Evolutionary conservation across 2,329 filamentous ascomycete species (phyloP), one percentile per base, ranked within the genome.

Genomic region (Harringtonia lauricola): DNA sequence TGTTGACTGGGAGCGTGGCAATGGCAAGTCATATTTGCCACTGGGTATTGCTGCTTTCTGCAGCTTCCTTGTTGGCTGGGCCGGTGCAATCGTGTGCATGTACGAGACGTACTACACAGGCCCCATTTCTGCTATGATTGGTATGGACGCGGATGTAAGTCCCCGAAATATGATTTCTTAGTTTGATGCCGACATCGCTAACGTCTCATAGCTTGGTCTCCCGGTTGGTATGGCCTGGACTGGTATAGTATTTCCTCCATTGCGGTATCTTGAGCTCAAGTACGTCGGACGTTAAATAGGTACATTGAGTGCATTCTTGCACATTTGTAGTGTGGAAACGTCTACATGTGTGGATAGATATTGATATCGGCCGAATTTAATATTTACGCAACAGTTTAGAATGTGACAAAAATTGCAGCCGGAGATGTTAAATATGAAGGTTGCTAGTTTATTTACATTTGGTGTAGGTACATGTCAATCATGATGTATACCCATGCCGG

Each of bases 61-160:
- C 3, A 71, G 79, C 0, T 84, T 84, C 51, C 57, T 79, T 33
- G 54, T 83, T 14, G 79, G 80, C 3, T 83, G 79, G 79, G 68
- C 67, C 4, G 79, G 79, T 9, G 72, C 77, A 0, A 71, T 85
- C 24, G 56, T 83, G 37, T 79, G 71, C 47, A 84, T 84, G 80
- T 74, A 75, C 19, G 79, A 86, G 62, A 72, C 74, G 4, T 85
- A 79, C 72, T 85, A 80, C 57, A 71, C 76, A 47, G 80, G 81
- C 1, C 80, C 79, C 8, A 43, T 58, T 35, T 53, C 55, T 6
- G 44, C 52, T 42, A 33, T 52, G 15, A 50, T 51, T 1, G 54
- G 51, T 2, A 30, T 39, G 15, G 45, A 50, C 22, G 55, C 56
- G 30, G 48, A 49, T 41, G 46, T 47, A 12, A 37, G 46, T n/a